Evolutionary conservation across 306 rosid genomes (phyloP).

Genomic region (Trifolium repens): DNA sequence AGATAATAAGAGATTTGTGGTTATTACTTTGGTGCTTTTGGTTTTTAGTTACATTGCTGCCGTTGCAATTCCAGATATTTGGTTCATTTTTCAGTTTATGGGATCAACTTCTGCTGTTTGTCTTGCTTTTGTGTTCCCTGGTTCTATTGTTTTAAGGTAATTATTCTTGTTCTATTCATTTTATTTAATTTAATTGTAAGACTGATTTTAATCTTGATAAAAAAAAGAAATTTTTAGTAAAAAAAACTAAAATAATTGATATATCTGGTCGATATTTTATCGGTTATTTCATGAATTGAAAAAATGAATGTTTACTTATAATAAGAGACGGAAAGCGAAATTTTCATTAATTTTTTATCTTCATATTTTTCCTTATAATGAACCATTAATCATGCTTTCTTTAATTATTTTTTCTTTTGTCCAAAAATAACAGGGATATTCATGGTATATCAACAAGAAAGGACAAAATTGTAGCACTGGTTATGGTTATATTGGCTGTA

Average conservation of each 20-base stretch:
- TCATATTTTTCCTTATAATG: neutral
- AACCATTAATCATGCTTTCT: neutral
- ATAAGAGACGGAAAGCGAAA: too few relatives aligned
- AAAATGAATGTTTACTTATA: too few relatives aligned
- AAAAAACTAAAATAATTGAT: too few relatives aligned
- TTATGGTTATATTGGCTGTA: conserved; percentile 70
- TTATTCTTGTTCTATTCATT: conserved; percentile 1
- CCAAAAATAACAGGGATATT: conserved; percentile 58
- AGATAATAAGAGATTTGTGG: conserved; percentile 71
- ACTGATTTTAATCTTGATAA: neutral
- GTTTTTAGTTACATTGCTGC: conserved; percentile 72
- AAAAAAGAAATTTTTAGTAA: neutral
- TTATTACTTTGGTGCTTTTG: conserved; percentile 55
- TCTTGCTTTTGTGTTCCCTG: conserved; percentile 93
- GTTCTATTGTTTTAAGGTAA: conserved; percentile 81
- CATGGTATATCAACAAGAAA: conserved; percentile 65
- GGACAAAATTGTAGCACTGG: conserved; percentile 65
- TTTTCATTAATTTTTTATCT: too few relatives aligned
- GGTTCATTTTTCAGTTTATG: conserved; percentile 89
- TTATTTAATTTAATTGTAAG: too few relatives aligned
- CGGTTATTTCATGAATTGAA: too few relatives aligned
- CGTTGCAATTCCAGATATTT: conserved; percentile 75
- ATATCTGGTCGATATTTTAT: too few relatives aligned
- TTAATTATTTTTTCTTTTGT: neutral
- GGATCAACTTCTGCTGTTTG: conserved; percentile 89